Evolutionary conservation across 1,139 yeast species (phyloP), one percentile per base, ranked within the genome.

Genomic region (Yamadazyma kanchanaburiensis): DNA sequence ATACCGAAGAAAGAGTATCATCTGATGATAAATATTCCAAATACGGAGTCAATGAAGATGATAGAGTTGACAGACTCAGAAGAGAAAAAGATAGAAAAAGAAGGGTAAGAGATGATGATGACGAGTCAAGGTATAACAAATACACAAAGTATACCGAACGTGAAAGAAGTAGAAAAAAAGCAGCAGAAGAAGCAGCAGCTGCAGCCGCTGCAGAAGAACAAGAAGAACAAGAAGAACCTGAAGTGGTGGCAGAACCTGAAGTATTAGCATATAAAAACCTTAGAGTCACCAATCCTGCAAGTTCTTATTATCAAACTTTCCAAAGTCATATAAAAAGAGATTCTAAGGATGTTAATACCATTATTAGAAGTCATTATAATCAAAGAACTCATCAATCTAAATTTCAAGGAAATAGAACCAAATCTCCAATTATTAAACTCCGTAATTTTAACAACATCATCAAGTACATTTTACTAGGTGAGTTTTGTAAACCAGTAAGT

Each of bases 361-460:
- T 84, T 35, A 94, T 91, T 16, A 65, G 91, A 37, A 67, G 74
- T 28, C 96, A 88, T 56, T 91, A 91, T 53, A 91, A 91, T 55
- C 83, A 84, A 43, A 71, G 95, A 46, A 84, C 96, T 0, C 75
- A 77, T 42, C 76, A 76, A 42, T 74, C 91, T 2, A 77, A 80
- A 39, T 60, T 63, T 21, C 75, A 74, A 33, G 79, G 76, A 15
- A 55, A 65, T 15, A 70, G 99, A 41, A 69, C 80, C 18, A 68
- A 76, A 24, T 87, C 96, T 0, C 94, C 94, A 5, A 91, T 91
- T 48, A 80, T 84, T 56, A 82, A 84, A 49, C 65, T 94, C 38
- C 69, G 96, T 38, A 83, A 84, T 45, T 94, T 88, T 68, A 94
- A 91, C 55, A 94, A 91, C 52, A 86, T 91, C 42, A 82, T 91